phyloP scores from a whole-genome alignment of 1,139 yeast genomes.

The Pichia sp. region DNA sequence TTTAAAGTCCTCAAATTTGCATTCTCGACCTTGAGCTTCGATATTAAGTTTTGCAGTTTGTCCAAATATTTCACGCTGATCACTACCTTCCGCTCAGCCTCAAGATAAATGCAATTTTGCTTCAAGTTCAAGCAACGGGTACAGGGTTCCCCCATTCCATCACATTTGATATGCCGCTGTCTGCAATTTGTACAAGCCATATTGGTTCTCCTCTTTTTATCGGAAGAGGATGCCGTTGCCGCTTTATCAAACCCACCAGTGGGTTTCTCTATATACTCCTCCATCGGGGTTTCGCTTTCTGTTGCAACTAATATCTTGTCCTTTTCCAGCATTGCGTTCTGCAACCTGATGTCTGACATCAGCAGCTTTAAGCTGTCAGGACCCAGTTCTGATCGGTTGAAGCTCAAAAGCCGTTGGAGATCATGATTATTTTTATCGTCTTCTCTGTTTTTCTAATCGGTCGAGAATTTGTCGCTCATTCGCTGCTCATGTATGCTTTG shows the following conservation, averaged over 20 bases:
- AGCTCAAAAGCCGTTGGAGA: neutral
- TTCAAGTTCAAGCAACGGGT: slow-evolving; percentile 56
- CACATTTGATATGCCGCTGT: slow-evolving; percentile 72
- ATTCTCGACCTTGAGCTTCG: slow-evolving; percentile 47
- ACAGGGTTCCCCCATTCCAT: slow-evolving; percentile 72
- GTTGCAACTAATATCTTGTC: neutral
- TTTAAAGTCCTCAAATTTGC: slow-evolving; percentile 48
- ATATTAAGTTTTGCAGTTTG: slow-evolving; percentile 62
- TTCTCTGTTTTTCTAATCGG: neutral
- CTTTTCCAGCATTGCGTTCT: neutral
- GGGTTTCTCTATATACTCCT: neutral
- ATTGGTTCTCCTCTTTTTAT: slow-evolving; percentile 20
- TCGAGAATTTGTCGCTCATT: neutral
- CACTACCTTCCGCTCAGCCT: slow-evolving; percentile 73
- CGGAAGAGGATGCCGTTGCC: neutral
- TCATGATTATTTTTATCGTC: neutral
- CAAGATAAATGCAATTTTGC: slow-evolving; percentile 67
- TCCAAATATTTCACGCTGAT: slow-evolving; percentile 71
- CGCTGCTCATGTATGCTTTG: neutral
- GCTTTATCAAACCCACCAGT: neutral
- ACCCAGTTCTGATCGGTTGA: no score
- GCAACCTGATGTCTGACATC: neutral
- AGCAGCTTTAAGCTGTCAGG: no score
- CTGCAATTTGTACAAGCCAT: slow-evolving; percentile 63
- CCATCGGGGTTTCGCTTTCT: neutral